Percentiles rank a stretch among this genome's conserved stretches.
Evolutionary conservation across 2,329 filamentous ascomycete genomes (phyloP).

Genomic region (Colletotrichum sp.): DNA sequence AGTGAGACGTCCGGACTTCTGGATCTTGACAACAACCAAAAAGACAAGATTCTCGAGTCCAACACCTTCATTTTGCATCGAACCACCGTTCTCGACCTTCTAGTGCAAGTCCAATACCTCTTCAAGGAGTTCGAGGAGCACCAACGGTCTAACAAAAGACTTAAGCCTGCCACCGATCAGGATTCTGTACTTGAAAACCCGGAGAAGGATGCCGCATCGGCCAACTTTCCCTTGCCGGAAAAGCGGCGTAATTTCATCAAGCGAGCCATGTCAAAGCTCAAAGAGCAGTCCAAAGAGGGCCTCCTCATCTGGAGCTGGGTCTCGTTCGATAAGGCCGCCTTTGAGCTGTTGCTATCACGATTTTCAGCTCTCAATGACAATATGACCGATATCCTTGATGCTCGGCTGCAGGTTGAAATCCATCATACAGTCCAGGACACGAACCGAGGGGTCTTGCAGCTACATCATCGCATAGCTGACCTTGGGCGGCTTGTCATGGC

Average conservation of each 20-base stretch:
- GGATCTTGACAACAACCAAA: constrained; percentile 45
- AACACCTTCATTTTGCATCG: constrained; percentile 54
- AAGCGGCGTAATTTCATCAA: constrained; percentile 47
- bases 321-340: constrained; percentile 50
- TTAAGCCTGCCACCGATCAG: constrained; percentile 36
- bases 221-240: constrained; percentile 48
- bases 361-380: constrained; percentile 52
- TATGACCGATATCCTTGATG: constrained; percentile 53
- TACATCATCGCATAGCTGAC: constrained; percentile 51
- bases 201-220: constrained; percentile 48
- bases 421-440: constrained; percentile 53
- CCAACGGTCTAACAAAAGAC: constrained; percentile 42
- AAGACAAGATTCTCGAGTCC: constrained; percentile 46
- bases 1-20: constrained; percentile 53
- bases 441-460: constrained; percentile 49
- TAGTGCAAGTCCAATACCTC: constrained; percentile 51
- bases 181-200: constrained; percentile 39
- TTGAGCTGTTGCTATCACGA: constrained; percentile 47
- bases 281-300: constrained; percentile 38
- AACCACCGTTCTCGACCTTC: constrained; percentile 52
- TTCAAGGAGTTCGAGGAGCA: constrained; percentile 51
- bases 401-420: constrained; percentile 51
- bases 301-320: constrained; percentile 46
- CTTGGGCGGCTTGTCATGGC: constrained; percentile 50
- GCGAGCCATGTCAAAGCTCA: constrained; percentile 45